Percentiles rank a stretch among this genome's conserved stretches.
Conservation (phyloP, 176 grass and related monocot genomes). For the Oryza brachyantha region DNA sequence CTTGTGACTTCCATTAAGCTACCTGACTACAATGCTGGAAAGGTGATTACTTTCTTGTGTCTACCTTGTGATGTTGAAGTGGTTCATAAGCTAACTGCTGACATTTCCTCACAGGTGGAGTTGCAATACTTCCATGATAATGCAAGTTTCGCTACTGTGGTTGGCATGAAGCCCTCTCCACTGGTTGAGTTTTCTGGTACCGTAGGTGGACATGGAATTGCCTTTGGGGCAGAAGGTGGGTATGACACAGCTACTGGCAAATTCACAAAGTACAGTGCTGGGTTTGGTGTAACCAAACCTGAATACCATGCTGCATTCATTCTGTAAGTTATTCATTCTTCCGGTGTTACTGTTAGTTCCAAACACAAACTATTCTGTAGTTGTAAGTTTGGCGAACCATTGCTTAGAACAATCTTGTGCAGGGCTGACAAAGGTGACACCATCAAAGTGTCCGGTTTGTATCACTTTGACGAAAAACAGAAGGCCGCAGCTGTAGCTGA, state of each 20-base stretch:
- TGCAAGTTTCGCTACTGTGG: conserved; percentile 52
- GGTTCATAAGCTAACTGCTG: neutral
- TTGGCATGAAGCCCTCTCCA: conserved; percentile 68
- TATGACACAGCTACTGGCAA: conserved; percentile 72
- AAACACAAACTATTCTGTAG: neutral
- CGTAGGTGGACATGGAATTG: conserved; percentile 59
- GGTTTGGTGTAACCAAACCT: conserved; percentile 68
- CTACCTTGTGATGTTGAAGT: neutral
- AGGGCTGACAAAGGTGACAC: conserved; percentile 93
- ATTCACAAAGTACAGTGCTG: conserved; percentile 76
- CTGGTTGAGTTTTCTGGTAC: conserved; percentile 74
- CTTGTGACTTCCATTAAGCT: conserved; percentile 80
- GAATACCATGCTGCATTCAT: conserved; percentile 70
- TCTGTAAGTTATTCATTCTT: conserved; percentile 57
- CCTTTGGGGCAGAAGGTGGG: conserved; percentile 71
- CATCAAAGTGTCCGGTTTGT: conserved; percentile 74
- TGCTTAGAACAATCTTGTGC: conserved; percentile 11
- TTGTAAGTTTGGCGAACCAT: neutral
- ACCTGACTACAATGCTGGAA: conserved; percentile 87
- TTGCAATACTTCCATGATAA: conserved; percentile 85
- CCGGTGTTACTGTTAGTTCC: neutral
- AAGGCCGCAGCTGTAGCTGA: conserved; percentile 66
- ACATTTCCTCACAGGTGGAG: conserved; percentile 53
- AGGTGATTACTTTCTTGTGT: conserved; percentile 46
- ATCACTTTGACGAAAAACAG: conserved; percentile 69